These are phyloP conservation scores for Neurospora crassa DNA, from an alignment of 2,329 filamentous ascomycete genomes.

Conservation along the genomic window DNA sequence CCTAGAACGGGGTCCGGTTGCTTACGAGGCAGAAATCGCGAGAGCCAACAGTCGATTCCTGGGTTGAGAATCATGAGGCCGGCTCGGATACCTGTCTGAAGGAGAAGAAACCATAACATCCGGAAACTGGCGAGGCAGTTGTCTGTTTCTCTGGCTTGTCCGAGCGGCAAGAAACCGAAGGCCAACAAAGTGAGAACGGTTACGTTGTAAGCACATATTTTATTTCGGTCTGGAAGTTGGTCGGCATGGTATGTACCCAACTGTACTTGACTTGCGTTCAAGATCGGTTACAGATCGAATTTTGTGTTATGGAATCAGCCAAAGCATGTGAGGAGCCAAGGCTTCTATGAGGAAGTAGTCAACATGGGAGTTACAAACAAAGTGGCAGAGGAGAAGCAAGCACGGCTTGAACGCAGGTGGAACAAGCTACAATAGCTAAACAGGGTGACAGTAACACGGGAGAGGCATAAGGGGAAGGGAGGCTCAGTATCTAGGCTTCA, in stretches of 20 bases:
- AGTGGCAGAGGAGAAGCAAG: neutral
- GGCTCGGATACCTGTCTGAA: neutral
- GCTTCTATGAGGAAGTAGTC: neutral
- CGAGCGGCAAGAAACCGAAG: neutral
- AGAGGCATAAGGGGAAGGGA: neutral
- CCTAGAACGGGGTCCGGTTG: neutral
- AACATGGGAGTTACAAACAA: neutral
- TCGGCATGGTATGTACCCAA: neutral
- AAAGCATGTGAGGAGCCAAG: neutral
- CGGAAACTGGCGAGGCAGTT: neutral
- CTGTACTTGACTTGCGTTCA: neutral
- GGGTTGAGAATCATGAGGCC: neutral
- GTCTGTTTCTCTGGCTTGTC: neutral
- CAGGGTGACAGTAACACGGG: neutral
- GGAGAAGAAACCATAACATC: neutral
- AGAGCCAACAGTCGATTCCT: neutral
- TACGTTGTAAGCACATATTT: neutral
- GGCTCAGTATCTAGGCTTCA: neutral
- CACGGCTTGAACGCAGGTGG: neutral
- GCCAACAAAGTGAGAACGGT: neutral
- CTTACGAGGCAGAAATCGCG: neutral
- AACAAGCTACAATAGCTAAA: neutral
- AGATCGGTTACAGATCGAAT: neutral
- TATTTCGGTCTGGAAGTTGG: neutral
- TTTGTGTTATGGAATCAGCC: neutral